phyloP scores from a whole-genome alignment of 805 yeast species.

The Lachancea meyersii region DNA sequence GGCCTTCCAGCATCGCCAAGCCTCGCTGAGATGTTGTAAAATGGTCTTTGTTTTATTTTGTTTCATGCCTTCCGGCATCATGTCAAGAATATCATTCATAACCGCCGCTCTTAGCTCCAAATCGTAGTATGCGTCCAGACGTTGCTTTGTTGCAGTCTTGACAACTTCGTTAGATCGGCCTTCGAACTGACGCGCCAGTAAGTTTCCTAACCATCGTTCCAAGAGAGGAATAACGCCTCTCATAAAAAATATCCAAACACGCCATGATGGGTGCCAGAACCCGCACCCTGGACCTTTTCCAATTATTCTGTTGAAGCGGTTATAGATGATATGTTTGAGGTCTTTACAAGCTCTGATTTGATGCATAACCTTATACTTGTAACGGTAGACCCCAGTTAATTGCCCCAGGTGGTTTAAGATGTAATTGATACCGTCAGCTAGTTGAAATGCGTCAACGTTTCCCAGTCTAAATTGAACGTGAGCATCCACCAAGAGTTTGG shows the following conservation, averaged over 20 bases:
- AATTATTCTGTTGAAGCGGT: slow-evolving; percentile 73
- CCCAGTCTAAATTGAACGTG: slow-evolving; percentile 90
- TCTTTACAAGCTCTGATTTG: slow-evolving; percentile 96
- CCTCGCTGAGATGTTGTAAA: slow-evolving; percentile 90
- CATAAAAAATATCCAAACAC: slow-evolving; percentile 89
- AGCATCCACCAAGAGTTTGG: slow-evolving; percentile 83
- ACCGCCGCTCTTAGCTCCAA: slow-evolving; percentile 89
- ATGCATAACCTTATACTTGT: slow-evolving; percentile 97
- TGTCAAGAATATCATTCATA: slow-evolving; percentile 90
- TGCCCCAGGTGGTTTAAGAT: slow-evolving; percentile 91
- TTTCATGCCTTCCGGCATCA: slow-evolving; percentile 92
- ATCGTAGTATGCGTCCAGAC: slow-evolving; percentile 93
- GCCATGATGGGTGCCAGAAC: slow-evolving; percentile 99
- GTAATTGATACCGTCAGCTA: slow-evolving; percentile 92
- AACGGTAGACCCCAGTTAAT: slow-evolving; percentile 91
- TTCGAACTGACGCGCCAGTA: slow-evolving; percentile 88
- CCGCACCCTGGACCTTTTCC: slow-evolving; percentile 99
- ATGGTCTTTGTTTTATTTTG: slow-evolving; percentile 82
- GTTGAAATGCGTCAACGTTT: slow-evolving; percentile 83
- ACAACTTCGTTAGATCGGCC: slow-evolving; percentile 93
- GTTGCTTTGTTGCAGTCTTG: slow-evolving; percentile 89
- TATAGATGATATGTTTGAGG: slow-evolving; percentile 83
- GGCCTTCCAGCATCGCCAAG: slow-evolving; percentile 99
- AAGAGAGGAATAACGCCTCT: slow-evolving; percentile 87
- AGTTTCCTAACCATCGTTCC: slow-evolving; percentile 92